Base-by-base conservation (phyloP, 805 yeast genomes). In the Ogataea parapolymorpha region DNA sequence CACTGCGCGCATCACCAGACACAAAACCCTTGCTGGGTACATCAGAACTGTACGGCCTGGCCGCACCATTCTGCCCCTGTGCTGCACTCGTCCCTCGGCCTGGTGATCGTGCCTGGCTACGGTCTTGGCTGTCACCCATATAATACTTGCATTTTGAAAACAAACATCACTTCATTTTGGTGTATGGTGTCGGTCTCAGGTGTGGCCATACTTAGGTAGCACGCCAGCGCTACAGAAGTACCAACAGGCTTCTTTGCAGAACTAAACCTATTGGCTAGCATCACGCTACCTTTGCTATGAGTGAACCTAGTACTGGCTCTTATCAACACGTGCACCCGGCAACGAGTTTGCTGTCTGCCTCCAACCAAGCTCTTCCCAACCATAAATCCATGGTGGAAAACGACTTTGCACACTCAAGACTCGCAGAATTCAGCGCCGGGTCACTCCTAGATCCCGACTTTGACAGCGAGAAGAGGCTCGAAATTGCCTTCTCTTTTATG, bases 321-420 rank as follows among this genome's bases (percentile, higher is more conserved):
- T 48, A 44, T 23, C 44, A 39, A 25, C 43, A 33, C 25, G 24
- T 36, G 18, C 54, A 47, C 22, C 54, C 54, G 6, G 47, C 51
- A 11, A 45, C 51, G 8, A 43, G 54, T 13, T 29, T 48, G 15
- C 45, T 50, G 12, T 45, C 49, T 6, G 44, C 46, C 18, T 50
- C 54, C 12, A 50, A 50, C 23, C 54, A 50, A 23, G 48, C 42
- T 14, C 37, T 37, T 11, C 44, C 39, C 13, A 32, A 41, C 23
- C 49, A 50, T 24, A 48, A 39, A 17, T 23, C 24, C 13, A 33
- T 39, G 15, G 46, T 48, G 14, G 49, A 48, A 17, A 33, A 42
- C n/a, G 50, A 48, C 29, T 48, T 45, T 38, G 53, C 55, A 3
- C 38, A 39, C 27, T 33, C 46, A n/a, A 27, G 45, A 11, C 28